Evolutionary conservation across 805 yeast species (phyloP), one percentile per base, ranked within the genome.

Genomic region (Pichia membranifaciens): DNA sequence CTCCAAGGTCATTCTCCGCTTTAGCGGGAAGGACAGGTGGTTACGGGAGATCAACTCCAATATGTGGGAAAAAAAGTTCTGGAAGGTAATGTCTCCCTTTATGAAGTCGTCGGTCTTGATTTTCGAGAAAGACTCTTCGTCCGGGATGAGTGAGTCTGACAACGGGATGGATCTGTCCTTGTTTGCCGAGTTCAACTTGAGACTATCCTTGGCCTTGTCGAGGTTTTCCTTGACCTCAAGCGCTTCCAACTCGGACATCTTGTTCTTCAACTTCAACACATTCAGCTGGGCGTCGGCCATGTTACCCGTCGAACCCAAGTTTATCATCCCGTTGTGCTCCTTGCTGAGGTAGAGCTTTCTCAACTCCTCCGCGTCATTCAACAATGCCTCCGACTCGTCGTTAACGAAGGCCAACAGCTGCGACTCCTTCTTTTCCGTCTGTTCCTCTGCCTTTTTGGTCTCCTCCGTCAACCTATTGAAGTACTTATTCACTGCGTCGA

Each of bases 71-170:
- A 64, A 64, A 39, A 58, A 63, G 38, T 57, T 61, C 46, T 63
- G 67, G 53, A 60, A 63, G 9, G 65, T 60, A 5, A 59, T 56
- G 49, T 63, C 67, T 38, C 67, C 67, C 41, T 60, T 60, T 12
- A 58, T 45, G 15, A 63, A 59, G 32, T 61, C 61, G 21, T 58
- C 62, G 6, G 62, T 50, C 21, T 53, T 58, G 37, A 63, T 59
- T 38, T 55, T 59, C 20, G 53, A 53, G 15, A 63, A 52, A 1
- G 58, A 49, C 32, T 63, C 63, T 31, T 53, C 61, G 9, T 60
- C 54, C n/a, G 63, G 62, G 12, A 61, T 54, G 31, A 54, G 53
- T 17, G 55, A 44, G 13, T 55, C 54, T 1, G 65, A 54, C 15
- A 60, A 45, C 15, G 66, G 65, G 15, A 61, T 52, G 2, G 61